Conservation (phyloP, 345 rosid genomes). For the Pistacia integerrima region DNA sequence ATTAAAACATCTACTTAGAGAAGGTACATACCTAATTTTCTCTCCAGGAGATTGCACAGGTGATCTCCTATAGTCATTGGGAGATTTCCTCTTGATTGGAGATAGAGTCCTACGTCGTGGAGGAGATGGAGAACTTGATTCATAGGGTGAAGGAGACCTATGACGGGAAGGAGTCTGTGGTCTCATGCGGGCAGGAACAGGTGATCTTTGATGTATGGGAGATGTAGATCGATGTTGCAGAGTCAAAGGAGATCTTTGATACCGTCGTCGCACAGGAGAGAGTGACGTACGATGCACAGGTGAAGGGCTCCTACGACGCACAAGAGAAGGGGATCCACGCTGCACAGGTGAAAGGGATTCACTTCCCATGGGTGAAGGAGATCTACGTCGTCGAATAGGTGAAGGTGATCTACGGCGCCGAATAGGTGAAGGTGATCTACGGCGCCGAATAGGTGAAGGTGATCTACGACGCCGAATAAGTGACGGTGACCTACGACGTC, state of each 20-base stretch:
- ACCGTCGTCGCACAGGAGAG: conserved; percentile 28
- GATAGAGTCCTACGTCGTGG: conserved; percentile 43
- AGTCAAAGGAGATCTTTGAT: conserved; percentile 47
- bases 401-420: conserved; percentile 42
- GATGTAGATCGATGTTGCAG: conserved; percentile 33
- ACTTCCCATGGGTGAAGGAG: conserved; percentile 19
- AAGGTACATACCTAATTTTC: conserved; percentile 48
- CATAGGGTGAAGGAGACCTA: conserved; percentile 43
- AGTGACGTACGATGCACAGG: conserved; percentile 36
- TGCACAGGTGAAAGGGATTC: conserved; percentile 32
- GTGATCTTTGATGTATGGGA: conserved; percentile 34
- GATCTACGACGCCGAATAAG: conserved; percentile 36
- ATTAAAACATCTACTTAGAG: not conserved
- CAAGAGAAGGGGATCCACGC: conserved; percentile 33
- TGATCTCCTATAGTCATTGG: conserved; percentile 39
- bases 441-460: conserved; percentile 32
- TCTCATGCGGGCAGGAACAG: conserved; percentile 38
- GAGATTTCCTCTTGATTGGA: conserved; percentile 39
- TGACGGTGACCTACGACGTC: conserved; percentile 41
- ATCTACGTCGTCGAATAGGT: conserved; percentile 26
- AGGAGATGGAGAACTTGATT: conserved; percentile 54
- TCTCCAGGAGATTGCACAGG: conserved; percentile 45
- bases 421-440: conserved; percentile 30
- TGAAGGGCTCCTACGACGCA: conserved; percentile 32
- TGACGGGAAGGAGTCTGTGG: conserved; percentile 40